Base-by-base conservation (phyloP, 139 green algal species). In the Yamagishiella unicocca region DNA sequence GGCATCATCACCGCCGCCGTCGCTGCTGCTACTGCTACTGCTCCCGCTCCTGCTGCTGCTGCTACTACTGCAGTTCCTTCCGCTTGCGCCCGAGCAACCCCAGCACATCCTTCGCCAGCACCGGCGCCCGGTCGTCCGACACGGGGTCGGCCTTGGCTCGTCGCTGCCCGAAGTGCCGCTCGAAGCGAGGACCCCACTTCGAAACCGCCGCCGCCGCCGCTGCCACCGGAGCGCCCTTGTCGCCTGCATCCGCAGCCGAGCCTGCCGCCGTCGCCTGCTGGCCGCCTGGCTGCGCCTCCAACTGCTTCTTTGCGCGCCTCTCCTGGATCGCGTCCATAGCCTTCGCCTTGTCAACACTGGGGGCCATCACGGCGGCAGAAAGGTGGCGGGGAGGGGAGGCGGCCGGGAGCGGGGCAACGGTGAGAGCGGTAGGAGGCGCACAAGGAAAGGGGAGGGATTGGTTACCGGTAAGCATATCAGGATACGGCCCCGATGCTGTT, bases 81-180 rank as follows among this genome's bases (percentile, higher is more conserved):
- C 35, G 46, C 64, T 75, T 85, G 19, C 71, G 37, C 12, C 70
- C 79, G 19, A 96, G 90, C 67, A 96, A 45, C n/a, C 83, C 55
- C 54, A 96, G 90, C 64, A 96, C 54, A n/a, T 92, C 88, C 0
- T 88, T 42, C 14, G 92, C 88, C 42, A 96, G 70, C 38, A 76
- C 73, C 2, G 87, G 72, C 31, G 90, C 85, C 24, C 71, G 66
- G 1, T 82, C 84, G 40, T 90, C 88, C 4, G 76, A 87, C 50
- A 92, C 89, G 3, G 94, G 91, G 67, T 97, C 94, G 25, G 90
- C 66, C 80, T 96, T 96, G 21, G 88, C 77, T 50, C 83, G 71
- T 9, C 89, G 89, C 91, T 97, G 95, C 0, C 83, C 90, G 81
- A 95, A 97, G 8, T 82, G 73, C 2, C 95, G 87, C 76, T 92